Evolutionary conservation across 2,329 filamentous ascomycete genomes (phyloP), one percentile per base, ranked within the genome.

Genomic region (Claviceps citrina): DNA sequence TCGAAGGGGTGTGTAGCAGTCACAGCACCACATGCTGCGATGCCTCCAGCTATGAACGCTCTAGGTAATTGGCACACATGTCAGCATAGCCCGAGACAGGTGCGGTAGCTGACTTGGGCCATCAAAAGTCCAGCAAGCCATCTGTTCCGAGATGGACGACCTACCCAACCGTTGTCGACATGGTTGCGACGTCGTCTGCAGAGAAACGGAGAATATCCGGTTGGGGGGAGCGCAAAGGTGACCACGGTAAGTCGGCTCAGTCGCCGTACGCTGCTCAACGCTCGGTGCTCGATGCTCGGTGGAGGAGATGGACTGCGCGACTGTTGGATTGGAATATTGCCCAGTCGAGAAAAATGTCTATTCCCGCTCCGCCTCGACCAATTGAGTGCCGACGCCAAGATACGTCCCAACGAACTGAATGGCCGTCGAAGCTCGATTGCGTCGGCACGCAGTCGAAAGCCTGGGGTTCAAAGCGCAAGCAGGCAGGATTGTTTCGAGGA

Each of bases 1-100:
- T 98, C 91, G 66, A 96, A 96, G 42, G 87, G 87, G 63, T 98
- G 91, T 38, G 91, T 96, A 49, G 93, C 87, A 31, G 89, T 96
- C 43, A 98, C 91, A 48, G 91, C 91, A 56, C 91, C 91, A 65
- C 89, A 96, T 49, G 91, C 91, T 57, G 91, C 91, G 56, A 98
- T 83, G 58, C 91, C 91, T 58, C 91, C 91, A 42, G 91, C 89
- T 54, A 96, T 77, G 68, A 98, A 98, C 46, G 86, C 84, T 50
- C 87, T 77, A 52, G 16, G 16, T 16, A 18, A 12, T 9, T 9
- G 20, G 43, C 22, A 20, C 47, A 44, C 39, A 31, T 20, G 43
- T 50, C 36, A 49, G 39, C 44, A 28, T 6, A 13, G 4, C n/a
- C 15, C n/a, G 25, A n/a, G 9, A 20, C 19, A 16, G n/a, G 18